phyloP scores from a whole-genome alignment of 257 asterid species.

The Leonotis leonurus region DNA sequence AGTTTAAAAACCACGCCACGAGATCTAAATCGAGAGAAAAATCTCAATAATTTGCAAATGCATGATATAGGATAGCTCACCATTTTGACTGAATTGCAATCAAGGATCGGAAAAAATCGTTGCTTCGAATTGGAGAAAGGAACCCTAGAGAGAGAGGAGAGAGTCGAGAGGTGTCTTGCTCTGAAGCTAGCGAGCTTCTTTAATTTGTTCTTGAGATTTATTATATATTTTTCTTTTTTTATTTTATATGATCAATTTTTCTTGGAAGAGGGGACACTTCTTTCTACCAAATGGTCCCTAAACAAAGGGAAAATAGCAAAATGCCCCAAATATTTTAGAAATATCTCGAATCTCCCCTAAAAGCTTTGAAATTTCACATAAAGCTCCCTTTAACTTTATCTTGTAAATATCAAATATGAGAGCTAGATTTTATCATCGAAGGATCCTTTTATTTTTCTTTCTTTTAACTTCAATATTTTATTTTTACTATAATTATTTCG shows the following conservation, averaged over 20 bases:
- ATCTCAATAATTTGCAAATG: background rate
- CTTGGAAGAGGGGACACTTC: slow-evolving; percentile 23
- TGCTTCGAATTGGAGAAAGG: slow-evolving; percentile 6
- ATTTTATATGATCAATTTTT: background rate
- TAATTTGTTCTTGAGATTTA: background rate
- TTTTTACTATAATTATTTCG: too few relatives aligned
- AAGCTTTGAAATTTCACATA: background rate
- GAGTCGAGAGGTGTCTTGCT: slow-evolving; percentile 11
- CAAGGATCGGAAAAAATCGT: background rate
- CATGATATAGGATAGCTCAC: slow-evolving; percentile 9
- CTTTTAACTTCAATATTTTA: too few relatives aligned
- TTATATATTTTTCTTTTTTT: background rate
- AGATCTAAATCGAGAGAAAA: slow-evolving; percentile 21
- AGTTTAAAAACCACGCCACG: background rate
- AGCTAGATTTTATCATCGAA: too few relatives aligned
- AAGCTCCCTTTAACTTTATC: background rate
- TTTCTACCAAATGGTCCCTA: slow-evolving; percentile 1
- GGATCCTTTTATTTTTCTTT: too few relatives aligned
- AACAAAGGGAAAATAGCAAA: background rate
- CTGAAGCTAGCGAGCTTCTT: background rate
- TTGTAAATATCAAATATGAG: too few relatives aligned
- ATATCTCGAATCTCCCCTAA: background rate
- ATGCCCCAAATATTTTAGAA: background rate
- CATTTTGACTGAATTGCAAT: slow-evolving; percentile 18
- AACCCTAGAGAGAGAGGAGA: slow-evolving; percentile 27